Percentiles rank a stretch among this genome's conserved stretches.
Evolutionary conservation across 192 early-diverging fungal genomes (phyloP).

Genomic region (Umbelopsis isabellina): DNA sequence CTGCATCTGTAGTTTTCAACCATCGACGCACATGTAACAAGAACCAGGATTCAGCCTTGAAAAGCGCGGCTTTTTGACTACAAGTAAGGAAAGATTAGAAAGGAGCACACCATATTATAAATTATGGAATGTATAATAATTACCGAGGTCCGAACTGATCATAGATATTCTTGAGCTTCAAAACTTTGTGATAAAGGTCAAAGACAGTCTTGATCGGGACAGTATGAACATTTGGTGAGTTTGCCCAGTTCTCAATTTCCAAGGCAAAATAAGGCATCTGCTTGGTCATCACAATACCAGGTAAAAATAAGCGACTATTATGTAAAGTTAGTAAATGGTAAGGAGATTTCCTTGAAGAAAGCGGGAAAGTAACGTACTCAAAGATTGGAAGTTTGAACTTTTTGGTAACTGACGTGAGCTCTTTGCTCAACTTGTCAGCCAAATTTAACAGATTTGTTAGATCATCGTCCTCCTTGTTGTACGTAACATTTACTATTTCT

Average conservation of each 20-base stretch:
- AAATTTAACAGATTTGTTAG: conserved; percentile 36
- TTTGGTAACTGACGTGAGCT: conserved; percentile 30
- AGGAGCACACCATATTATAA: not conserved
- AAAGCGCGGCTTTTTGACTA: conserved; percentile 45
- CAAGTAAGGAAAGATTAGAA: conserved; percentile 3
- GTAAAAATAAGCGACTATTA: conserved; percentile 31
- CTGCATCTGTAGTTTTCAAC: conserved; percentile 61
- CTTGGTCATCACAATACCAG: conserved; percentile 50
- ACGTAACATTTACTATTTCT: conserved; percentile 25
- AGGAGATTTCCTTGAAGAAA: too few species aligned
- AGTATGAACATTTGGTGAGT: conserved; percentile 45
- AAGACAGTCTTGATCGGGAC: conserved; percentile 52
- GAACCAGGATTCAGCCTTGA: conserved; percentile 78
- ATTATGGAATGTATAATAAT: not conserved
- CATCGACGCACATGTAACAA: conserved; percentile 68
- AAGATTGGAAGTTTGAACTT: conserved; percentile 26
- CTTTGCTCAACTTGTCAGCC: conserved; percentile 37
- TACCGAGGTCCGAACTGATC: conserved; percentile 53
- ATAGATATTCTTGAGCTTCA: conserved; percentile 49
- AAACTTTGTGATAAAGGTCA: conserved; percentile 59
- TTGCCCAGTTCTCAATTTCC: conserved; percentile 60
- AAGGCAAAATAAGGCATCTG: conserved; percentile 57
- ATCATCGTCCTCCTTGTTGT: conserved; percentile 37
- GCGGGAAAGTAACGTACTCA: conserved; percentile 7
- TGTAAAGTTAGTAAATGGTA: not conserved